Evolutionary conservation across 2,329 filamentous ascomycete genomes (phyloP).

Genomic region (Xylogone sp.): DNA sequence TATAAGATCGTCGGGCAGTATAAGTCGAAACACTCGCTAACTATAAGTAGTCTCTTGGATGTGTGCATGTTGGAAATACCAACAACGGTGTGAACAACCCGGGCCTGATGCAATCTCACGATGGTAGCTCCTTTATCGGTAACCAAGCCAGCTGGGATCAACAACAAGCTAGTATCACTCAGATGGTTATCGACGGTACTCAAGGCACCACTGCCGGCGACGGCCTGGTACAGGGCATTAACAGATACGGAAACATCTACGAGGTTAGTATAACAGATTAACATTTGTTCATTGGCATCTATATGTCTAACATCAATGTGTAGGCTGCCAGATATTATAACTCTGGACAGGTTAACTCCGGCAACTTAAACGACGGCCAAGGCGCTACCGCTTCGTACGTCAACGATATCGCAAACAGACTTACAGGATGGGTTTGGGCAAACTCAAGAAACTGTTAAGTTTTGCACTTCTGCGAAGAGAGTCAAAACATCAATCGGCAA

Average conservation of each 20-base stretch:
- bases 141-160: slow-evolving; percentile 14
- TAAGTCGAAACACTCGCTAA: neutral
- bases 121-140: slow-evolving; percentile 15
- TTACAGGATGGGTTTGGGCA: slow-evolving; percentile 4
- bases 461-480: too few species aligned
- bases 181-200: slow-evolving; percentile 28
- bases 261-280: slow-evolving; percentile 5
- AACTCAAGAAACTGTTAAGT: neutral
- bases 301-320: slow-evolving; percentile 4
- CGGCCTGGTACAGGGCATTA: slow-evolving; percentile 21
- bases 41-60: slow-evolving; percentile 17
- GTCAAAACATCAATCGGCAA: too few species aligned
- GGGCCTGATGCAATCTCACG: slow-evolving; percentile 24
- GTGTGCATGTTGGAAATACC: slow-evolving; percentile 24
- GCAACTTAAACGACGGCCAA: slow-evolving; percentile 3
- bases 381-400: slow-evolving; percentile 2
- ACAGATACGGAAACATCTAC: slow-evolving; percentile 14
- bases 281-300: slow-evolving; percentile 1
- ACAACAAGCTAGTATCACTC: slow-evolving; percentile 17
- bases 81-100: slow-evolving; percentile 9
- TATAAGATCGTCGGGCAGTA: too few species aligned
- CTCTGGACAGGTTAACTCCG: slow-evolving; percentile 1
- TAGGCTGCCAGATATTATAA: slow-evolving; percentile 6
- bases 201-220: slow-evolving; percentile 22
- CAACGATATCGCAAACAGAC: slow-evolving; percentile 6